These are phyloP conservation scores for Chytriomyces hyalinus DNA, from an alignment of 192 early-diverging fungal genomes.

Conservation along the genomic window DNA sequence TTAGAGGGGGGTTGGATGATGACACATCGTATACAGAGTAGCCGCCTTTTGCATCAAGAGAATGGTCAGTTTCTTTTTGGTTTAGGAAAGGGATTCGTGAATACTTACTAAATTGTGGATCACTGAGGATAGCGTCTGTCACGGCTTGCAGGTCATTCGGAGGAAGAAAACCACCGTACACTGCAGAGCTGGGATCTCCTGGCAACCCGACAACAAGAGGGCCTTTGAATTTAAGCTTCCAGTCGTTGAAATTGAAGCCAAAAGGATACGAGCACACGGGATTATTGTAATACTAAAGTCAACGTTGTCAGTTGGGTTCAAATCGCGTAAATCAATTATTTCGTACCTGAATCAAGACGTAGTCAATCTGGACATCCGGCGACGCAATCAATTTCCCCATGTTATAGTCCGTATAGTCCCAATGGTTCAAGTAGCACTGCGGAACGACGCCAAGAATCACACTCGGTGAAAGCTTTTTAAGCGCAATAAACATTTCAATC, in stretches of 20 bases:
- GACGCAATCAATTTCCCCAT: slow-evolving; percentile 13
- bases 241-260: slow-evolving; percentile 14
- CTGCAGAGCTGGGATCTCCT: slow-evolving; percentile 15
- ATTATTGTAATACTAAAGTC: slow-evolving; percentile 12
- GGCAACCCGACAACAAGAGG: slow-evolving; percentile 17
- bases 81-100: not conserved
- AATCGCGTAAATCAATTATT: not conserved
- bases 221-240: slow-evolving; percentile 1
- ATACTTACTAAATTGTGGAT: slow-evolving; percentile 16
- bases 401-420: slow-evolving; percentile 7
- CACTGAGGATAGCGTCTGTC: not conserved
- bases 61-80: not conserved
- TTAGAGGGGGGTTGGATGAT: slow-evolving; percentile 3
- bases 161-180: slow-evolving; percentile 15
- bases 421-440: slow-evolving; percentile 17
- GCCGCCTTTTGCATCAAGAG: not conserved
- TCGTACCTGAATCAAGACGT: slow-evolving; percentile 9
- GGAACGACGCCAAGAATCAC: slow-evolving; percentile 5
- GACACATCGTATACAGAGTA: slow-evolving; percentile 27
- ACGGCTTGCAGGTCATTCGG: slow-evolving; percentile 17
- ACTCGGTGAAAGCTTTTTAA: not conserved
- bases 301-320: too few relatives aligned
- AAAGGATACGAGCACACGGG: slow-evolving; percentile 20
- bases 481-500: not conserved
- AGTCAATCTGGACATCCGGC: not conserved